Evolutionary conservation across 1,139 yeast genomes (phyloP).

Genomic region (Debaryomycetaceae sp.): DNA sequence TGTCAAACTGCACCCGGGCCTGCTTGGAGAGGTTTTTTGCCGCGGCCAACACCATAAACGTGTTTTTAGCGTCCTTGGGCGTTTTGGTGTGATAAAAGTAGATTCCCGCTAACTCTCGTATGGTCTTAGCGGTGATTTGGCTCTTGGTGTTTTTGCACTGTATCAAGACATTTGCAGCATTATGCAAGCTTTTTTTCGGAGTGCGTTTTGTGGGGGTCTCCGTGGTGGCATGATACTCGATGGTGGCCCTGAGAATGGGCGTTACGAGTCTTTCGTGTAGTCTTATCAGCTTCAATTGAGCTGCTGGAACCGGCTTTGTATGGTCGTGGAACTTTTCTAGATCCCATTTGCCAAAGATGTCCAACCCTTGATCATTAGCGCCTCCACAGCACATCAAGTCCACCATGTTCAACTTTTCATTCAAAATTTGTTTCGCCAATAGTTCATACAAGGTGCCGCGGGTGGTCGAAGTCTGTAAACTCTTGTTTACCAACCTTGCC

Average conservation of each 20-base stretch:
- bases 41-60: conserved; percentile 44
- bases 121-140: conserved; percentile 46
- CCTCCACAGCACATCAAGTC: conserved; percentile 53
- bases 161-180: conserved; percentile 37
- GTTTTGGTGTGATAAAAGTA: conserved; percentile 41
- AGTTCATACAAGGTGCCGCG: conserved; percentile 71
- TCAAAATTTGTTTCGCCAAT: conserved; percentile 45
- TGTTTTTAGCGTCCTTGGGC: conserved; percentile 16
- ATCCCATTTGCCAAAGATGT: conserved; percentile 61
- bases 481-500: conserved; percentile 5
- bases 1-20: conserved; percentile 53
- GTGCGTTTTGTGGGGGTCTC: background rate
- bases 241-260: conserved; percentile 3
- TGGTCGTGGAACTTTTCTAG: conserved; percentile 14
- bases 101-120: conserved; percentile 59
- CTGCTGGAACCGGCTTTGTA: background rate
- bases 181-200: conserved; percentile 14
- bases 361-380: conserved; percentile 70
- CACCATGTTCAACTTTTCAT: conserved; percentile 37
- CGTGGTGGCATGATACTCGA: too few relatives aligned
- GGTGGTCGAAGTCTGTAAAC: conserved; percentile 42
- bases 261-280: conserved; percentile 2
- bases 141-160: conserved; percentile 55
- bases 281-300: conserved; percentile 1
- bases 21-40: conserved; percentile 59